phyloP scores from a whole-genome alignment of 768 basidiomycete species.

The Suillus variegatus region DNA sequence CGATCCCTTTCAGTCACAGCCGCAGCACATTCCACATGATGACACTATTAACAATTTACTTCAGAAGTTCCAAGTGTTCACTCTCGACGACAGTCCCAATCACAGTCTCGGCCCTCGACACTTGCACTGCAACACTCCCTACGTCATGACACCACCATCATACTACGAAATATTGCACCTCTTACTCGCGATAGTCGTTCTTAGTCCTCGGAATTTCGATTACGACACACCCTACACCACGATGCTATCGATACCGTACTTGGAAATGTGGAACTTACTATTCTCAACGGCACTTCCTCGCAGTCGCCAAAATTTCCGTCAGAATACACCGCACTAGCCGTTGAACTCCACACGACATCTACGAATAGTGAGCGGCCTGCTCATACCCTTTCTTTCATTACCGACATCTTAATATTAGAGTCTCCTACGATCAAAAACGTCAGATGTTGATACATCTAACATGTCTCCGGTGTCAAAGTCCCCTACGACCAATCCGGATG shows the following conservation, averaged over 20 bases:
- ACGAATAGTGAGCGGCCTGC: background rate
- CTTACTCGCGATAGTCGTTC: too few relatives aligned
- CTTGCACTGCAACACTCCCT: too few relatives aligned
- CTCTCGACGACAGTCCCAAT: too few relatives aligned
- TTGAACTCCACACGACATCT: background rate
- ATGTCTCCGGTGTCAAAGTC: background rate
- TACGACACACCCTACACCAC: background rate
- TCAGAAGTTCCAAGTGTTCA: too few relatives aligned
- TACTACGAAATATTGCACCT: too few relatives aligned
- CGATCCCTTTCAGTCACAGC: background rate
- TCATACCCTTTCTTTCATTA: background rate
- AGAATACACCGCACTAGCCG: background rate
- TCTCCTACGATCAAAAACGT: background rate
- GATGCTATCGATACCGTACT: background rate
- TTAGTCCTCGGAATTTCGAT: background rate
- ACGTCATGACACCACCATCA: too few relatives aligned
- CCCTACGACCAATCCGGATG: background rate
- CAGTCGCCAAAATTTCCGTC: background rate
- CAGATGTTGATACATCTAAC: background rate
- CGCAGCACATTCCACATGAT: background rate
- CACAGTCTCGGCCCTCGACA: too few relatives aligned
- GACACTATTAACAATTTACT: background rate
- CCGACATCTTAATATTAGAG: background rate
- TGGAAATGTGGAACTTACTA: background rate
- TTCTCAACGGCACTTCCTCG: background rate